A percentile compares a stretch with the other conserved stretches of the same genome.
Evolutionary conservation across 257 asterid genomes (phyloP).

Genomic region (Solanum appendiculatum): DNA sequence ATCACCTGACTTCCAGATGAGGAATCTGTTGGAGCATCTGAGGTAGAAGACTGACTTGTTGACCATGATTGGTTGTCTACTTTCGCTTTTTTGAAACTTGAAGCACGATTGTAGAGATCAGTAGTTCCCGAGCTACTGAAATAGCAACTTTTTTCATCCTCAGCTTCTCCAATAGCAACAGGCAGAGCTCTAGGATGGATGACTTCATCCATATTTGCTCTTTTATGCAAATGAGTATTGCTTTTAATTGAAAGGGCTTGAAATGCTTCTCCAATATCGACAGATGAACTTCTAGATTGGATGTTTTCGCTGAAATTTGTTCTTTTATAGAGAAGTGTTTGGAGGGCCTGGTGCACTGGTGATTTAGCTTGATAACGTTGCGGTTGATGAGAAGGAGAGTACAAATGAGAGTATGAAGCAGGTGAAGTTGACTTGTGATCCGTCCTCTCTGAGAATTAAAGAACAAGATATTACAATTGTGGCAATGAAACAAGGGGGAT

Average conservation of each 20-base stretch:
- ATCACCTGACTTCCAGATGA: slow-evolving; percentile 42
- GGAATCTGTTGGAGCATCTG: slow-evolving; percentile 23
- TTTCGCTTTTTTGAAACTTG: background rate
- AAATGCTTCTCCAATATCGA: slow-evolving; percentile 3
- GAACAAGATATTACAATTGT: background rate
- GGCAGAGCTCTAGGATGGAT: slow-evolving; percentile 25
- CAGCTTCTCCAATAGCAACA: background rate
- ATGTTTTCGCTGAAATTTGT: slow-evolving; percentile 16
- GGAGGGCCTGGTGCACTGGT: slow-evolving; percentile 26
- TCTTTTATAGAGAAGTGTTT: slow-evolving; percentile 35
- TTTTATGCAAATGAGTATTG: slow-evolving; percentile 1
- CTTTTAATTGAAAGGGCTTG: background rate
- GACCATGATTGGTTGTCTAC: slow-evolving; percentile 10
- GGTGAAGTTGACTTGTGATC: slow-evolving; percentile 16
- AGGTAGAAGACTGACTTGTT: slow-evolving; percentile 24
- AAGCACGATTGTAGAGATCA: background rate
- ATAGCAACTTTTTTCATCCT: background rate
- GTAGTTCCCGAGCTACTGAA: background rate
- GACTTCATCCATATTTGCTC: slow-evolving; percentile 8
- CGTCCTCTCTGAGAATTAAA: slow-evolving; percentile 39
- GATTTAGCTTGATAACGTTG: slow-evolving; percentile 65
- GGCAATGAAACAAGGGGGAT: background rate
- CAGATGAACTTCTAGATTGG: slow-evolving; percentile 5
- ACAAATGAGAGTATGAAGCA: slow-evolving; percentile 23
- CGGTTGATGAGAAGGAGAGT: slow-evolving; percentile 45